Evolutionary conservation across 352 stramenopile genomes (phyloP).

Genomic region (Halophytophthora batemanensis): DNA sequence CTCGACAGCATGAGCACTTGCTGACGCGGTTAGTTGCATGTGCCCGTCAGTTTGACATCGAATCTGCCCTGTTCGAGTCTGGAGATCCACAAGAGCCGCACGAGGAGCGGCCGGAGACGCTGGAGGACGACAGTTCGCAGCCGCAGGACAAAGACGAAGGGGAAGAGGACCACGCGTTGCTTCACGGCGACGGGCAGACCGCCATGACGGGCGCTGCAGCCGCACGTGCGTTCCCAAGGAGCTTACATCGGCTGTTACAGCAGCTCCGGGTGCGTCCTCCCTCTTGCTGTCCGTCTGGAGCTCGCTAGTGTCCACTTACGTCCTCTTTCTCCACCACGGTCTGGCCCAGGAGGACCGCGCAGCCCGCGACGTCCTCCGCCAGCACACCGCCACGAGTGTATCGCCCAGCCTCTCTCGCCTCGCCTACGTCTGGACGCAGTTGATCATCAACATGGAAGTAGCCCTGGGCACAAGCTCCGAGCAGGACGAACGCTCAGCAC

Average conservation of each 20-base stretch:
- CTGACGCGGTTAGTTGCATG: not conserved
- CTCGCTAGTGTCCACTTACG: not conserved
- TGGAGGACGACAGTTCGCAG: slow-evolving; percentile 10
- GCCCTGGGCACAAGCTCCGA: slow-evolving; percentile 46
- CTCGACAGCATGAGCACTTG: too few species aligned
- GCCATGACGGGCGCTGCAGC: slow-evolving; percentile 11
- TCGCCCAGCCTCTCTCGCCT: slow-evolving; percentile 35
- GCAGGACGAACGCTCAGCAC: slow-evolving; percentile 39
- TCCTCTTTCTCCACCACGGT: too few species aligned
- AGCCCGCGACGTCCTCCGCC: slow-evolving; percentile 36
- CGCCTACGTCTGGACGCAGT: slow-evolving; percentile 32
- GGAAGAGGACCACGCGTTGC: slow-evolving; percentile 5
- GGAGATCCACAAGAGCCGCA: slow-evolving; percentile 8
- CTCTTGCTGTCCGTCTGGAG: too few species aligned
- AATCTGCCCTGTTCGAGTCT: slow-evolving; percentile 17
- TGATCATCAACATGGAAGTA: slow-evolving; percentile 38
- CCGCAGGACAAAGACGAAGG: slow-evolving; percentile 3
- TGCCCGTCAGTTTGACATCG: slow-evolving; percentile 15
- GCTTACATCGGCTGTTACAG: slow-evolving; percentile 26
- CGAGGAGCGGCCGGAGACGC: slow-evolving; percentile 19
- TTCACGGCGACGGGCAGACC: slow-evolving; percentile 11
- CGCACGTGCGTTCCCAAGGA: slow-evolving; percentile 24
- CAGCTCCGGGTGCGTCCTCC: slow-evolving; percentile 20
- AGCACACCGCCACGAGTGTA: slow-evolving; percentile 34
- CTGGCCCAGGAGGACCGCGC: slow-evolving; percentile 35